These are phyloP conservation scores for Phytophthora chlamydospora DNA, from an alignment of 352 stramenopile species.

Conservation along the genomic window DNA sequence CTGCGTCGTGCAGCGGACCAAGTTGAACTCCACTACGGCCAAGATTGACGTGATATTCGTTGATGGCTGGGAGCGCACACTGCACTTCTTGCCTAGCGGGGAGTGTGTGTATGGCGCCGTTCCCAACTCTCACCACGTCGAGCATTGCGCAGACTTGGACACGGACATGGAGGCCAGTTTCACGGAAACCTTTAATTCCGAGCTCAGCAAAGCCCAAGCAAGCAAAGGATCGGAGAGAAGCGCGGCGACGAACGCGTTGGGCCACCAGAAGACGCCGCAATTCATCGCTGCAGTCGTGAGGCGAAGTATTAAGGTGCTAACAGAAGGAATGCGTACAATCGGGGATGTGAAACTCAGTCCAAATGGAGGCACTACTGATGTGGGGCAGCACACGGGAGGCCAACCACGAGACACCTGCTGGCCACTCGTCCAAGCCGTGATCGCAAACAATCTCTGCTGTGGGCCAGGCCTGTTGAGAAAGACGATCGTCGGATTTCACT, in stretches of 20 bases:
- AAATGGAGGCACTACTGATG: conserved; percentile 53
- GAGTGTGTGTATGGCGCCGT: conserved; percentile 48
- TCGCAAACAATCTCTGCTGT: conserved; percentile 45
- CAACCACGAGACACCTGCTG: conserved; percentile 56
- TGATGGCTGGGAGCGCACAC: conserved; percentile 45
- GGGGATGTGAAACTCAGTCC: neutral
- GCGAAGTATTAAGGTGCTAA: conserved; percentile 16
- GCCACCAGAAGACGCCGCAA: conserved; percentile 60
- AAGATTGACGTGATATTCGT: conserved; percentile 47
- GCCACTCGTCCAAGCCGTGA: conserved; percentile 46
- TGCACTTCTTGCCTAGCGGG: conserved; percentile 38
- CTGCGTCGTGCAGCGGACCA: conserved; percentile 43
- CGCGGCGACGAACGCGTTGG: conserved; percentile 31
- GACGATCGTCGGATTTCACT: conserved; percentile 39
- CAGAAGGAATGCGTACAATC: neutral
- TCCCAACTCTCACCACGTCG: conserved; percentile 25
- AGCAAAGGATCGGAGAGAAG: conserved; percentile 36
- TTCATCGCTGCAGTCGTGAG: conserved; percentile 49
- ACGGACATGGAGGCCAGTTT: conserved; percentile 19
- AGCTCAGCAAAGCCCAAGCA: conserved; percentile 36
- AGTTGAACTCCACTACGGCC: conserved; percentile 24
- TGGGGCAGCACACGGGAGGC: conserved; percentile 55
- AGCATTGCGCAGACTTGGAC: conserved; percentile 45
- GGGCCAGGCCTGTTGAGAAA: conserved; percentile 44
- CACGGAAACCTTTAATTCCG: neutral